These are phyloP conservation scores for Tolypocladium pustulatum DNA, from an alignment of 2,329 filamentous ascomycete genomes.

Conservation along the genomic window DNA sequence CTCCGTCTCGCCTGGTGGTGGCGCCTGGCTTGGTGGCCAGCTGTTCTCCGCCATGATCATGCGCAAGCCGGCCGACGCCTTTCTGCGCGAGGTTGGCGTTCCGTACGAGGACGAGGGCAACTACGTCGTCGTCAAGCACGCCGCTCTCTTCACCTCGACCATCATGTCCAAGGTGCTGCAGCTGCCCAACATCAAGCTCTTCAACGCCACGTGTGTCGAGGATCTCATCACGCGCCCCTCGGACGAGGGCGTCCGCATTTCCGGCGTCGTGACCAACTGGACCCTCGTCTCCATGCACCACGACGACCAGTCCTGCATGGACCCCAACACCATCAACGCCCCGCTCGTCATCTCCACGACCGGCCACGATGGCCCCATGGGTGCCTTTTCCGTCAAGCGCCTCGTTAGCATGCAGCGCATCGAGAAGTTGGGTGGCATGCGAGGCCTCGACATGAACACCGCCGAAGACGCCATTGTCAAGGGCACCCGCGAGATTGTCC, in stretches of 20 bases:
- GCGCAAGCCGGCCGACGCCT: slow-evolving; percentile 82
- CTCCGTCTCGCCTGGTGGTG: slow-evolving; percentile 75
- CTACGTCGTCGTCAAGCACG: slow-evolving; percentile 90
- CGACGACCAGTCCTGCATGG: slow-evolving; percentile 90
- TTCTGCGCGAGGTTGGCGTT: slow-evolving; percentile 71
- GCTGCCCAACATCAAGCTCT: slow-evolving; percentile 89
- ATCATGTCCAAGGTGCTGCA: slow-evolving; percentile 71
- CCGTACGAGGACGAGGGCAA: slow-evolving; percentile 81
- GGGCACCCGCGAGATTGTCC: slow-evolving; percentile 76
- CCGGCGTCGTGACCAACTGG: slow-evolving; percentile 93
- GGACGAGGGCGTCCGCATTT: slow-evolving; percentile 53
- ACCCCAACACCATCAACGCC: slow-evolving; percentile 93
- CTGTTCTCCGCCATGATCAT: slow-evolving; percentile 94
- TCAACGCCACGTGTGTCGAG: slow-evolving; percentile 89
- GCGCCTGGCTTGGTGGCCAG: slow-evolving; percentile 88
- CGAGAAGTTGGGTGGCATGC: slow-evolving; percentile 81
- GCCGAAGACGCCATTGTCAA: slow-evolving; percentile 94
- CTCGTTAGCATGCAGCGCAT: slow-evolving; percentile 81
- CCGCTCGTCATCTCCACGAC: slow-evolving; percentile 83
- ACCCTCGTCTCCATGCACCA: slow-evolving; percentile 81
- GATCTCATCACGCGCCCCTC: slow-evolving; percentile 76
- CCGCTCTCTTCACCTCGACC: slow-evolving; percentile 83
- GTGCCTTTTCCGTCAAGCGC: slow-evolving; percentile 83
- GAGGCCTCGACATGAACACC: slow-evolving; percentile 82
- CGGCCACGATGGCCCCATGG: slow-evolving; percentile 83